Conservation (phyloP, 2,329 filamentous ascomycete genomes). For the Helotiales sp. region DNA sequence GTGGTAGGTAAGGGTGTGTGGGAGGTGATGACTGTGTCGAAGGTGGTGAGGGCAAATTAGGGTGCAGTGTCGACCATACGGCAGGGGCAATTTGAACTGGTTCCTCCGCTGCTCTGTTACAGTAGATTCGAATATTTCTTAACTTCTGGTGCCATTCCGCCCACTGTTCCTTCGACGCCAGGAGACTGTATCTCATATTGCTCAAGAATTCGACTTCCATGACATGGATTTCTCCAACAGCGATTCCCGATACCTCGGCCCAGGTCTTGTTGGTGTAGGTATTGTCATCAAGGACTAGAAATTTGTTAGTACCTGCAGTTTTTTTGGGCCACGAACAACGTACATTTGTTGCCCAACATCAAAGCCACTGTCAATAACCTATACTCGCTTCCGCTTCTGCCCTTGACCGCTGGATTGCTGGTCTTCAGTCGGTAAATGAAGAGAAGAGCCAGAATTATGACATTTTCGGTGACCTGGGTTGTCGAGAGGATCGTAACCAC, state of each 20-base stretch:
- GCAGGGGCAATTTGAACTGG: constrained; percentile 35
- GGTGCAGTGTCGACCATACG: constrained; percentile 45
- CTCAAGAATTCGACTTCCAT: constrained; percentile 99
- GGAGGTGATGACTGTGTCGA: constrained; percentile 56
- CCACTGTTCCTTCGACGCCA: constrained; percentile 88
- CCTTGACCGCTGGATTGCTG: constrained; percentile 85
- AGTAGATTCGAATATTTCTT: constrained; percentile 78
- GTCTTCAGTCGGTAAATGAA: constrained; percentile 95
- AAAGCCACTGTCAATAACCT: constrained; percentile 89
- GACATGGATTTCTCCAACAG: constrained; percentile 92
- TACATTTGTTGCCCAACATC: constrained; percentile 98
- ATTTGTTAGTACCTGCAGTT: constrained; percentile 34
- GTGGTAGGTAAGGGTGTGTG: constrained; percentile 45
- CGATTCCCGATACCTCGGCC: constrained; percentile 95
- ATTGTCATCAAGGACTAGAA: constrained; percentile 87
- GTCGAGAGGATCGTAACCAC: constrained; percentile 88
- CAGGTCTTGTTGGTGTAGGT: constrained; percentile 99
- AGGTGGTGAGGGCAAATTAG: constrained; percentile 56
- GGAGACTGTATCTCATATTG: constrained; percentile 94
- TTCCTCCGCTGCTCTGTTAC: constrained; percentile 38
- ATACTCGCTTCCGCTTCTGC: constrained; percentile 92
- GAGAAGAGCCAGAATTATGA: constrained; percentile 84
- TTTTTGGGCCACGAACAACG: constrained; percentile 41
- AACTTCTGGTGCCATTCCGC: constrained; percentile 83
- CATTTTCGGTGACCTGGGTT: constrained; percentile 95